Evolutionary conservation across 2,329 filamentous ascomycete species (phyloP).

Genomic region (Pseudogymnoascus sp.): DNA sequence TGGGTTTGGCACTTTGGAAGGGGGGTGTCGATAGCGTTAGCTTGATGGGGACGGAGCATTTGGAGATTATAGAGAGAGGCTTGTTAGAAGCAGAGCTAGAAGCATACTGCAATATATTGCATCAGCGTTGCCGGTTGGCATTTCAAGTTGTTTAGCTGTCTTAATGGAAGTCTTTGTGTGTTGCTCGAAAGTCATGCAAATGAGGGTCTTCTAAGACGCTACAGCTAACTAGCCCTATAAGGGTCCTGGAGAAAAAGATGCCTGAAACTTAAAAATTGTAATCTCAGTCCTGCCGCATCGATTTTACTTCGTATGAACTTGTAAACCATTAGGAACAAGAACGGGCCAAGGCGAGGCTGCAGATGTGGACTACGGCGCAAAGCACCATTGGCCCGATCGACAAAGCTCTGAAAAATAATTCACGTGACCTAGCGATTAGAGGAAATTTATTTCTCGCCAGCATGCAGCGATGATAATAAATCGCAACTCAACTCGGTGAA

Average conservation of each 20-base stretch:
- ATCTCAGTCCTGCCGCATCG: neutral
- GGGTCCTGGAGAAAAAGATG: neutral
- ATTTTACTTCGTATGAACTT: neutral
- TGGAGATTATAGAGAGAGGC: neutral
- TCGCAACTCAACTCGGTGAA: neutral
- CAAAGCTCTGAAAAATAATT: slow-evolving; percentile 4
- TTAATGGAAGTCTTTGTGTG: neutral
- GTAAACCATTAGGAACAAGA: neutral
- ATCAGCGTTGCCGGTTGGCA: slow-evolving; percentile 2
- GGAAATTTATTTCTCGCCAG: slow-evolving; percentile 6
- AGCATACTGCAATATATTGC: slow-evolving; percentile 5
- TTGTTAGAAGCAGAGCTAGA: neutral
- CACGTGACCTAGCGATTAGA: slow-evolving; percentile 1
- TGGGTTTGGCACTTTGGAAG: neutral
- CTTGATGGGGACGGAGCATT: neutral
- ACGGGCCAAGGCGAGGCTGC: neutral
- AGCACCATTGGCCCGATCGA: neutral
- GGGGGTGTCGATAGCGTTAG: neutral
- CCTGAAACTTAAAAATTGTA: neutral
- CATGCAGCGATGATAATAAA: neutral
- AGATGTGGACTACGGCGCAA: neutral
- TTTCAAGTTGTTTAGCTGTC: neutral
- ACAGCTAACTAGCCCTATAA: neutral
- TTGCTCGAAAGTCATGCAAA: neutral
- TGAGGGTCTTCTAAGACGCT: neutral